phyloP scores from a whole-genome alignment of 225 moss, liverwort and hornwort species.

The Anthoceros angustus region DNA sequence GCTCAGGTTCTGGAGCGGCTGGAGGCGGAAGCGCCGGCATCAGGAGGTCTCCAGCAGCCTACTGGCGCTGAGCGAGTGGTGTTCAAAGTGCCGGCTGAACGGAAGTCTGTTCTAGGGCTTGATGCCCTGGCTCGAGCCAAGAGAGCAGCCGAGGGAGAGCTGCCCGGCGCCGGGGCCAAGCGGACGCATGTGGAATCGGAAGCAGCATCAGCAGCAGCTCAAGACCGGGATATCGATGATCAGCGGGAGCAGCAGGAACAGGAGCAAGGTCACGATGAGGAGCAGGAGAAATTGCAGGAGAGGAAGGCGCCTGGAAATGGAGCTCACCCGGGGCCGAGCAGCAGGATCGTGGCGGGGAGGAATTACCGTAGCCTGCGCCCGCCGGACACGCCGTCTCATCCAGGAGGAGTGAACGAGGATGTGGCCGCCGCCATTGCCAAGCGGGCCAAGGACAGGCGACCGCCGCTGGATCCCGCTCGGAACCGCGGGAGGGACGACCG shows the following conservation, averaged over 20 bases:
- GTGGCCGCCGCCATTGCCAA: constrained; percentile 16
- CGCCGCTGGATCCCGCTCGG: constrained; percentile 5
- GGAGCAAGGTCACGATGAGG: constrained; percentile 25
- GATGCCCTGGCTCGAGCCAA: constrained; percentile 43
- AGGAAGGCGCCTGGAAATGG: constrained; percentile 20
- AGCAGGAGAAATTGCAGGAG: constrained; percentile 13
- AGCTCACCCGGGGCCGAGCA: constrained; percentile 9
- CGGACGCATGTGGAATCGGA: constrained; percentile 35
- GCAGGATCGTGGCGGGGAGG: background rate
- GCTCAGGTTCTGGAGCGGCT: background rate
- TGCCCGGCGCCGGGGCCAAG: constrained; percentile 27
- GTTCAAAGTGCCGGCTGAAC: constrained; percentile 38
- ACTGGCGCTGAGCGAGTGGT: constrained; percentile 18
- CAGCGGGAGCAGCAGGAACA: background rate
- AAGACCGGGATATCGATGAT: background rate
- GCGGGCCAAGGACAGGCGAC: constrained; percentile 7
- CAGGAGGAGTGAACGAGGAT: constrained; percentile 21
- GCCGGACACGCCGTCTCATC: constrained; percentile 18
- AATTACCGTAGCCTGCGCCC: constrained; percentile 28
- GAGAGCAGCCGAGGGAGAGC: constrained; percentile 40
- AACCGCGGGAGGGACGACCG: background rate
- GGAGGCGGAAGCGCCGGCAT: constrained; percentile 5
- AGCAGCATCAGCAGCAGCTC: constrained; percentile 11
- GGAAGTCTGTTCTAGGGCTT: constrained; percentile 36
- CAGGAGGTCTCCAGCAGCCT: constrained; percentile 8